Base-by-base conservation (phyloP, 192 early-diverging fungal genomes). In the Podila epigama region DNA sequence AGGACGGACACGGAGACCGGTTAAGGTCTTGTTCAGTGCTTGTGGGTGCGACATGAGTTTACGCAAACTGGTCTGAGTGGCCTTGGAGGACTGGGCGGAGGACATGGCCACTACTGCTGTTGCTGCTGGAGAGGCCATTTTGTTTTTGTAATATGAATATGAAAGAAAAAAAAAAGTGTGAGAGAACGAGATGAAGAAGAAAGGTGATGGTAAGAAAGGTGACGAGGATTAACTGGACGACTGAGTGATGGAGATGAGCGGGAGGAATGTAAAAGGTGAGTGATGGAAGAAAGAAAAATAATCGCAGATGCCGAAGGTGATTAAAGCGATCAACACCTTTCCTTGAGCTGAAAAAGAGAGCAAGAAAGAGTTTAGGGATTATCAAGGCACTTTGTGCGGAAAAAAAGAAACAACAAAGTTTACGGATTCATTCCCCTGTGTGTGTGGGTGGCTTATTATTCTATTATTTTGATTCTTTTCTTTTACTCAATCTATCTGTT, bases 91-190 rank as follows among this genome's bases (percentile, higher is more conserved):
- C 33, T 59, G 27, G 4, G 71, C 20, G 16, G 71, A 75, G 18
- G 71, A 66, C 63, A 75, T 75, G 51, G 71, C 58, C 18, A 75
- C 64, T 28, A 54, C 64, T 52, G 59, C 60, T 28, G 44, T 59
- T 52, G 59, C 60, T 75, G 72, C 72, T 66, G 59, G 60, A 41
- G 72, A 77, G 13, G 72, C 66, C 72, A 77, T 77, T 51, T 22
- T 58, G 37, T 48, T 29, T 25, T 18, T 5, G 27, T 6, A 57
- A 34, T 28, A 18, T 57, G 22, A 10, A 20, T 36, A 41, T 55
- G 33, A 6, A 37, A n/a, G 50, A 25, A 8, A 42, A 22, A n/a
- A 25, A 28, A 6, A 36, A 39, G 58, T 41, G 41, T 11, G 44
- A 22, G 20, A 8, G 18, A 12, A 44, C 22, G 42, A 22, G 25